Conservation (phyloP, 352 stramenopile genomes). For the Phytophthora cajani region DNA sequence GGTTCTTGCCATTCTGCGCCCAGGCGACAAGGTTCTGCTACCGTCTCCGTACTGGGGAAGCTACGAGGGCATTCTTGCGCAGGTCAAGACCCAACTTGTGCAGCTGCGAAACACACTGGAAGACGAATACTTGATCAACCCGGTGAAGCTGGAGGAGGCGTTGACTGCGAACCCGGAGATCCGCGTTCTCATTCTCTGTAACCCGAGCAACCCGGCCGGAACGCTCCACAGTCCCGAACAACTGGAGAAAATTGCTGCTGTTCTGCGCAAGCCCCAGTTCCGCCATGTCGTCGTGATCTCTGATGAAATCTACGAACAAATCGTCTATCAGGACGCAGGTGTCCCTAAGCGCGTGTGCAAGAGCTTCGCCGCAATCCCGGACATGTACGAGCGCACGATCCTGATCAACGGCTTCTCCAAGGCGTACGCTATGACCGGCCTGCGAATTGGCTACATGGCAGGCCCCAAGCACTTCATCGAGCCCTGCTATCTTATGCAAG, state of each 20-base stretch:
- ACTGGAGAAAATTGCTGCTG: conserved; percentile 53
- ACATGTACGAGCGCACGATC: conserved; percentile 92
- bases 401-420: conserved; percentile 98
- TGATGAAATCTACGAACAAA: conserved; percentile 97
- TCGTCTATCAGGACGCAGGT: conserved; percentile 89
- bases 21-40: conserved; percentile 95
- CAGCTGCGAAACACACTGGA: conserved; percentile 89
- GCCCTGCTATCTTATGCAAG: conserved; percentile 93
- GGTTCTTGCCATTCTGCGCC: conserved; percentile 88
- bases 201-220: conserved; percentile 96
- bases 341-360: conserved; percentile 57
- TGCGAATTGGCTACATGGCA: conserved; percentile 93
- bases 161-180: conserved; percentile 73
- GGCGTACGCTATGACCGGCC: conserved; percentile 96
- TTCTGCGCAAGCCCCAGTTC: conserved; percentile 65
- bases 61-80: conserved; percentile 95
- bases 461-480: conserved; percentile 77
- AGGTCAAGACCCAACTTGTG: conserved; percentile 88
- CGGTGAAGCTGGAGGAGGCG: conserved; percentile 69
- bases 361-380: conserved; percentile 73
- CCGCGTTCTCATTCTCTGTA: conserved; percentile 95
- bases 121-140: conserved; percentile 93
- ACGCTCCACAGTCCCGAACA: conserved; percentile 71
- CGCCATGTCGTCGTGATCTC: conserved; percentile 87
- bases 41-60: conserved; percentile 97